phyloP scores from a whole-genome alignment of 2,329 filamentous ascomycete species.

The Talaromyces sp. region DNA sequence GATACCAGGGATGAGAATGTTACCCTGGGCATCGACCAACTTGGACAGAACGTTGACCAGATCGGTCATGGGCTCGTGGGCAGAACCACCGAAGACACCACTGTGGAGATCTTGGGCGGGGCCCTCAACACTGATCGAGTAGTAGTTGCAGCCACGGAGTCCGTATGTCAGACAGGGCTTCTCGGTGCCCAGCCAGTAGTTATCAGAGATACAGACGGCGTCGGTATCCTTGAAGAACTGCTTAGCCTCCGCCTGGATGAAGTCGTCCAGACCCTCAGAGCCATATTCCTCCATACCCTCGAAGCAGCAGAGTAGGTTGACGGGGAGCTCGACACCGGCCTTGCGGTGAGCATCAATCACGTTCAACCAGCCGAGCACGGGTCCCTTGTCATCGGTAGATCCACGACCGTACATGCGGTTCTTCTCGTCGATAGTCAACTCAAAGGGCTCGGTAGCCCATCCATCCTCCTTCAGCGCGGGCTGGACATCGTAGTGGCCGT shows the following conservation, averaged over 20 bases:
- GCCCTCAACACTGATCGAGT: constrained; percentile 85
- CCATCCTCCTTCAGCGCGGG: constrained; percentile 91
- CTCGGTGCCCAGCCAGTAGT: constrained; percentile 99
- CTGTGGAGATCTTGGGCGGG: constrained; percentile 94
- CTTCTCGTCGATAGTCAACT: constrained; percentile 82
- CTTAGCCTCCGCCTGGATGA: constrained; percentile 88
- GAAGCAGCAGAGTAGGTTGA: constrained; percentile 98
- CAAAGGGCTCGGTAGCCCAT: constrained; percentile 94
- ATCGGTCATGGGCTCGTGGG: constrained; percentile 98
- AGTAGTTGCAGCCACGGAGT: constrained; percentile 97
- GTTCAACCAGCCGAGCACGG: constrained; percentile 95
- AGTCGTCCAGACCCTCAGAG: constrained; percentile 92
- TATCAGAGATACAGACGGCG: constrained; percentile 97
- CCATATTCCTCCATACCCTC: constrained; percentile 99
- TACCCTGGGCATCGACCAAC: constrained; percentile 86
- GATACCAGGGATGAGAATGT: constrained; percentile 92
- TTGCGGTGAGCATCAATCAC: constrained; percentile 97
- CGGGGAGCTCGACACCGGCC: constrained; percentile 89
- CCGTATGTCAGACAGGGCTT: constrained; percentile 98
- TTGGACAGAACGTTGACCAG: constrained; percentile 78
- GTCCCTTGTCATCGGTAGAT: constrained; percentile 96
- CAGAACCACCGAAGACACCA: constrained; percentile 93
- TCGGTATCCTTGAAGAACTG: constrained; percentile 95
- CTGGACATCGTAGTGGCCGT: constrained; percentile 98
- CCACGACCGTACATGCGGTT: constrained; percentile 96